These are phyloP conservation scores for Cantharellus anzutake DNA, from an alignment of 768 basidiomycete species.

Conservation along the genomic window DNA sequence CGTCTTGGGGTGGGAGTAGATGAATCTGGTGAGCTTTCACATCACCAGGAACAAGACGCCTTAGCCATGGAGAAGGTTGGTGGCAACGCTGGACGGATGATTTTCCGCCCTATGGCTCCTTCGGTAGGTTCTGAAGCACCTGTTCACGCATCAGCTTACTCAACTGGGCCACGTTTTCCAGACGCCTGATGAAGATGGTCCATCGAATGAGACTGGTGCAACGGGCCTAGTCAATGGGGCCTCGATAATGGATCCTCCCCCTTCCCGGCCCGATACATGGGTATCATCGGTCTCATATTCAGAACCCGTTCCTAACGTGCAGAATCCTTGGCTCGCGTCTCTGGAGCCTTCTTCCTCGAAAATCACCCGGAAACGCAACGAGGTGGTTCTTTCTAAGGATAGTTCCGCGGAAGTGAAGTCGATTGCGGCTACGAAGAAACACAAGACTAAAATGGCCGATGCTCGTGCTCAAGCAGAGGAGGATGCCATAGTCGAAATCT, in stretches of 20 bases:
- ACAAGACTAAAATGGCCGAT: slow-evolving; percentile 32
- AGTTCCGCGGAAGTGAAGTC: slow-evolving; percentile 43
- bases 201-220: too few species aligned
- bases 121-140: not conserved
- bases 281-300: too few species aligned
- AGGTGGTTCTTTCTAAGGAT: slow-evolving; percentile 48
- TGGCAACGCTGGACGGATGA: slow-evolving; percentile 21
- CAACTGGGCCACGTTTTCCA: too few species aligned
- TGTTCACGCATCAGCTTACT: too few species aligned
- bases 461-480: slow-evolving; percentile 41
- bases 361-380: slow-evolving; percentile 49
- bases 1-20: slow-evolving; percentile 19
- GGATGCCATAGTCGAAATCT: slow-evolving; percentile 68
- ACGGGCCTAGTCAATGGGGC: too few species aligned
- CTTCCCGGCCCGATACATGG: too few species aligned
- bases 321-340: slow-evolving; percentile 69
- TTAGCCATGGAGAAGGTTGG: slow-evolving; percentile 12
- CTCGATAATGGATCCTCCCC: too few species aligned
- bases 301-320: slow-evolving; percentile 2
- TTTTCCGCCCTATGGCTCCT: slow-evolving; percentile 8
- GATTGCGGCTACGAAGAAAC: slow-evolving; percentile 56
- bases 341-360: slow-evolving; percentile 21
- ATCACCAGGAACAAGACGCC: slow-evolving; percentile 9
- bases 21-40: slow-evolving; percentile 14
- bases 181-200: too few species aligned